These are phyloP conservation scores for Diplodia sapinea DNA, from an alignment of 2,329 filamentous ascomycete genomes.

Conservation along the genomic window DNA sequence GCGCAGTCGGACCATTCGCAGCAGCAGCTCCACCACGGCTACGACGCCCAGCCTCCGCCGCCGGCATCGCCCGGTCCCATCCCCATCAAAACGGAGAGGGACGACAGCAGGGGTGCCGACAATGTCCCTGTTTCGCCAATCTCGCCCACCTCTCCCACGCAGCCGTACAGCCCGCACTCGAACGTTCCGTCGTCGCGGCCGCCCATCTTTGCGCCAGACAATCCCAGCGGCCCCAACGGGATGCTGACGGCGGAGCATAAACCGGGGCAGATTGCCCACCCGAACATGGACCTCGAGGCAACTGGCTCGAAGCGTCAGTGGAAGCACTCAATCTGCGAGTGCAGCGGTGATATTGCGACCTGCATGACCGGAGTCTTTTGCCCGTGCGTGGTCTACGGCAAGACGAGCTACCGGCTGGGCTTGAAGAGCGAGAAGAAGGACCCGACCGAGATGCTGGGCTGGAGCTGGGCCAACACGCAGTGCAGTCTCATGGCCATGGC, in stretches of 20 bases:
- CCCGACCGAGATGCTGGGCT: slow-evolving; percentile 48
- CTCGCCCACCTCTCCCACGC: slow-evolving; percentile 40
- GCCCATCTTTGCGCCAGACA: slow-evolving; percentile 45
- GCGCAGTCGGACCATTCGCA: slow-evolving; percentile 42
- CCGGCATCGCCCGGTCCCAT: slow-evolving; percentile 38
- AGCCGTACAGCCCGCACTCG: slow-evolving; percentile 25
- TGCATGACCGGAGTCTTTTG: slow-evolving; percentile 50
- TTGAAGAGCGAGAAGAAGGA: slow-evolving; percentile 48
- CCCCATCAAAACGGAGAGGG: slow-evolving; percentile 37
- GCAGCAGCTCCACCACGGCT: slow-evolving; percentile 35
- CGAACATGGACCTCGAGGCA: slow-evolving; percentile 46
- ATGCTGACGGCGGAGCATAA: slow-evolving; percentile 45
- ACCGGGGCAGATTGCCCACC: slow-evolving; percentile 50
- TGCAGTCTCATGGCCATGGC: slow-evolving; percentile 48
- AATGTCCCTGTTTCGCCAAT: slow-evolving; percentile 20
- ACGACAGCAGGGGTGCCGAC: slow-evolving; percentile 27
- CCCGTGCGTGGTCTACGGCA: slow-evolving; percentile 53
- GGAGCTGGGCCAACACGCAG: slow-evolving; percentile 46
- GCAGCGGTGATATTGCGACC: slow-evolving; percentile 44
- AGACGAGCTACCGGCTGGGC: slow-evolving; percentile 51
- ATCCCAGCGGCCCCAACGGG: slow-evolving; percentile 48
- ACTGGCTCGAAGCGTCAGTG: slow-evolving; percentile 38
- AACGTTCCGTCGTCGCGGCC: slow-evolving; percentile 34
- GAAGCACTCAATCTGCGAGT: slow-evolving; percentile 44
- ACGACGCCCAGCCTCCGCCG: slow-evolving; percentile 32